These are phyloP conservation scores for Plasmodium blacklocki DNA, from an alignment of 169 alveolate species.

Conservation along the genomic window DNA sequence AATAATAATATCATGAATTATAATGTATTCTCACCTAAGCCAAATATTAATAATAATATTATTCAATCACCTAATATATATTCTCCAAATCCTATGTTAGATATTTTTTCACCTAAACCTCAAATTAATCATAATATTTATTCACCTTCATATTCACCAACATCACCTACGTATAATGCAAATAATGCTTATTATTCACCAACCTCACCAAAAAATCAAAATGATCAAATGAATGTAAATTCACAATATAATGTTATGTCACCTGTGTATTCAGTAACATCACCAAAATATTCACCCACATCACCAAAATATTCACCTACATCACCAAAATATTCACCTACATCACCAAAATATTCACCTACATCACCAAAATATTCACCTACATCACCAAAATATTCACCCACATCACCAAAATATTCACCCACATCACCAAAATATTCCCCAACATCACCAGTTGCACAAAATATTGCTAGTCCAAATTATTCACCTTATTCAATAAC, in stretches of 20 bases:
- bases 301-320: slow-evolving; percentile 94
- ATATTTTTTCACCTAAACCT: slow-evolving; percentile 69
- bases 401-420: slow-evolving; percentile 87
- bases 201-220: slow-evolving; percentile 82
- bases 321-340: slow-evolving; percentile 91
- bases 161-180: slow-evolving; percentile 86
- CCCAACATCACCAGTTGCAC: slow-evolving; percentile 90
- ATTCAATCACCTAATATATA: slow-evolving; percentile 85
- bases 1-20: slow-evolving; percentile 43
- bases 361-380: slow-evolving; percentile 14
- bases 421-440: slow-evolving; percentile 93
- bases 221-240: slow-evolving; percentile 29
- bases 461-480: slow-evolving; percentile 71
- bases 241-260: slow-evolving; percentile 38
- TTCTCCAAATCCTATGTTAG: slow-evolving; percentile 79
- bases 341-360: slow-evolving; percentile 87
- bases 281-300: slow-evolving; percentile 90
- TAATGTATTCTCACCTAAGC: slow-evolving; percentile 82
- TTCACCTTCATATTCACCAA: slow-evolving; percentile 85
- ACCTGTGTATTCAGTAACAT: slow-evolving; percentile 76
- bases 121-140: slow-evolving; percentile 74
- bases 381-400: slow-evolving; percentile 28
- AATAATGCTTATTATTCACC: slow-evolving; percentile 80
- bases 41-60: slow-evolving; percentile 68
- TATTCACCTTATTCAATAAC: slow-evolving; percentile 89